phyloP scores from a whole-genome alignment of 306 rosid genomes.

The Cicer judaicum region DNA sequence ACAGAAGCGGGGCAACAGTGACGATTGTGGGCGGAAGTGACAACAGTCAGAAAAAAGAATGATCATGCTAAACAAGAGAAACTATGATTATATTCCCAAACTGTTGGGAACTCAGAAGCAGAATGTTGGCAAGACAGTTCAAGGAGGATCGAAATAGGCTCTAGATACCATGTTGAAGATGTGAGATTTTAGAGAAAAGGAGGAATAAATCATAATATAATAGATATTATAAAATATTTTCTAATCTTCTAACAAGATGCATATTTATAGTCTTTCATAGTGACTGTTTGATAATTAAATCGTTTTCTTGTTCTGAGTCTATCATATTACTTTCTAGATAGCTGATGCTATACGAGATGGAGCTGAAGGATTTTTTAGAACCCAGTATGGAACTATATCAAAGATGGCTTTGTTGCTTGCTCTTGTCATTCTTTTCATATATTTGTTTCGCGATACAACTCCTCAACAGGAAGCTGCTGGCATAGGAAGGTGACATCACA shows the following conservation, averaged over 20 bases:
- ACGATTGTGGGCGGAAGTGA: too few relatives aligned
- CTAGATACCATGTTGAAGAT: too few relatives aligned
- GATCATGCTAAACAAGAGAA: too few relatives aligned
- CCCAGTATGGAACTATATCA: slow-evolving; percentile 96
- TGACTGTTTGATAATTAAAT: slow-evolving; percentile 30
- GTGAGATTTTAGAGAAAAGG: too few relatives aligned
- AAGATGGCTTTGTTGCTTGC: slow-evolving; percentile 97
- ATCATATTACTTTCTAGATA: slow-evolving; percentile 66
- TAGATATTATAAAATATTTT: too few relatives aligned
- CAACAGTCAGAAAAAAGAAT: too few relatives aligned
- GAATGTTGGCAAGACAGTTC: too few relatives aligned
- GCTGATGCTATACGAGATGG: slow-evolving; percentile 99
- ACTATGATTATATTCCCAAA: too few relatives aligned
- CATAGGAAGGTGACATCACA: slow-evolving; percentile 75
- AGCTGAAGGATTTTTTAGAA: slow-evolving; percentile 97
- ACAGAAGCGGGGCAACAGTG: too few relatives aligned
- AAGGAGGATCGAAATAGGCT: too few relatives aligned
- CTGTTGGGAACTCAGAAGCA: too few relatives aligned
- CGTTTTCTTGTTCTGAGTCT: slow-evolving; percentile 49
- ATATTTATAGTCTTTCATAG: slow-evolving; percentile 25
- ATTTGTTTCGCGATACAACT: slow-evolving; percentile 83
- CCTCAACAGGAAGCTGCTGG: slow-evolving; percentile 96
- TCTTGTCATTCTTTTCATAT: slow-evolving; percentile 78
- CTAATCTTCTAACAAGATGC: not conserved
- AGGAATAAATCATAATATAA: too few relatives aligned